Percentiles rank a stretch among this genome's conserved stretches.
These are phyloP conservation scores for Prosopis cineraria DNA, from an alignment of 306 rosid species.

Conservation along the genomic window DNA sequence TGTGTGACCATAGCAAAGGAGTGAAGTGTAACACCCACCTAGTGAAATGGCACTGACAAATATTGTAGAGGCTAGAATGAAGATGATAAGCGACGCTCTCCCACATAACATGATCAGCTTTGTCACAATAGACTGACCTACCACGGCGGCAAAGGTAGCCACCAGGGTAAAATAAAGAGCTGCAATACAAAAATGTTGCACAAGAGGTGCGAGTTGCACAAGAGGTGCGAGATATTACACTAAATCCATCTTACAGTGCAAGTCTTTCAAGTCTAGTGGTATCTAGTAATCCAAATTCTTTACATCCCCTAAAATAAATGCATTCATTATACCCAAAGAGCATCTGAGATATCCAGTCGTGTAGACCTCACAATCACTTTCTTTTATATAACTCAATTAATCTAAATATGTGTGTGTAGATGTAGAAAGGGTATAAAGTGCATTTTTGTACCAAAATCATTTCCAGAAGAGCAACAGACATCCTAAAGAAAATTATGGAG, in stretches of 20 bases:
- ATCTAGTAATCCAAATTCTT: neutral
- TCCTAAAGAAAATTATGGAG: too few relatives aligned
- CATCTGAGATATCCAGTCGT: neutral
- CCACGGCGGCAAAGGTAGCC: constrained; percentile 76
- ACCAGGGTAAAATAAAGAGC: constrained; percentile 70
- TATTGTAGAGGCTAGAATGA: constrained; percentile 74
- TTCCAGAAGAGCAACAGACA: too few relatives aligned
- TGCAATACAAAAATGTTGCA: constrained; percentile 36
- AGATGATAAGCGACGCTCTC: constrained; percentile 87
- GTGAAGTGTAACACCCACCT: constrained; percentile 45
- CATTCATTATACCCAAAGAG: neutral
- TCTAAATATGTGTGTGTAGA: too few relatives aligned
- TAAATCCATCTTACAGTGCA: neutral
- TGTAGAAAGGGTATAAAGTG: too few relatives aligned
- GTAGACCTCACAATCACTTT: neutral
- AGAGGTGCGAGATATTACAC: neutral
- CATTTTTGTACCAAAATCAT: too few relatives aligned
- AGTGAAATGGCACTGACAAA: constrained; percentile 77
- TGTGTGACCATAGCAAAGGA: neutral
- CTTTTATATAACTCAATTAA: too few relatives aligned
- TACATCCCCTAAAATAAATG: neutral
- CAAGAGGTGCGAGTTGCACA: constrained; percentile 13
- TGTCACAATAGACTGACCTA: constrained; percentile 82
- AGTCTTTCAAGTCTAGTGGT: neutral
- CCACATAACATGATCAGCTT: constrained; percentile 63